Evolutionary conservation across 805 yeast genomes (phyloP).

Genomic region (Candida tallmaniae): DNA sequence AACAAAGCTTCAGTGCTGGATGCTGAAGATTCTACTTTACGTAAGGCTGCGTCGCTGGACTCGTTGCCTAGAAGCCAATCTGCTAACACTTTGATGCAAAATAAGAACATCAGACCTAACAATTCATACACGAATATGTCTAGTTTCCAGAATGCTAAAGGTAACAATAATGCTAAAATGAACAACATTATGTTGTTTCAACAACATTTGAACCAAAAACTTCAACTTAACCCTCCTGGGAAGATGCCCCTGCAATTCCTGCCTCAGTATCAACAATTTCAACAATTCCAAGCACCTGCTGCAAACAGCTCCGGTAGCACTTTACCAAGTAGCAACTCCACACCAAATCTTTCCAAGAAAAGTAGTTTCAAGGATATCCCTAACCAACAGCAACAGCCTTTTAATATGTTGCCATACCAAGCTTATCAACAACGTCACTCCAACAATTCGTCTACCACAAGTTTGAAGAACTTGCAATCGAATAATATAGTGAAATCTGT

Average conservation of each 20-base stretch:
- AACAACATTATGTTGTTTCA: slow-evolving; percentile 14
- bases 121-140: too few relatives aligned
- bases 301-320: slow-evolving; percentile 1
- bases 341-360: too few relatives aligned
- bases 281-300: slow-evolving; percentile 8
- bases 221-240: slow-evolving; percentile 13
- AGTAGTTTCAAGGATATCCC: too few relatives aligned
- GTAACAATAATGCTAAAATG: too few relatives aligned
- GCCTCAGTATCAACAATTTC: slow-evolving; percentile 14
- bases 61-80: too few relatives aligned
- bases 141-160: neutral
- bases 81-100: neutral
- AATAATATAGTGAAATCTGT: slow-evolving; percentile 9
- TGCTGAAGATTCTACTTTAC: slow-evolving; percentile 3
- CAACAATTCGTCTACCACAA: slow-evolving; percentile 12
- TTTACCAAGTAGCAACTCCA: too few relatives aligned
- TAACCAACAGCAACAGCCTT: slow-evolving; percentile 2
- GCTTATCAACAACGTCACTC: slow-evolving; percentile 9
- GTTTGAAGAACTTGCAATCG: slow-evolving; percentile 13
- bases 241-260: slow-evolving; percentile 13
- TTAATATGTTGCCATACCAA: slow-evolving; percentile 6
- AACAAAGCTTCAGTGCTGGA: slow-evolving; percentile 1
- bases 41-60: slow-evolving; percentile 9
- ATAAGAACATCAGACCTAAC: slow-evolving; percentile 1
- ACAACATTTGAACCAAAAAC: slow-evolving; percentile 12